phyloP scores from a whole-genome alignment of 2,329 filamentous ascomycete genomes.

The Polytolypa hystricis region DNA sequence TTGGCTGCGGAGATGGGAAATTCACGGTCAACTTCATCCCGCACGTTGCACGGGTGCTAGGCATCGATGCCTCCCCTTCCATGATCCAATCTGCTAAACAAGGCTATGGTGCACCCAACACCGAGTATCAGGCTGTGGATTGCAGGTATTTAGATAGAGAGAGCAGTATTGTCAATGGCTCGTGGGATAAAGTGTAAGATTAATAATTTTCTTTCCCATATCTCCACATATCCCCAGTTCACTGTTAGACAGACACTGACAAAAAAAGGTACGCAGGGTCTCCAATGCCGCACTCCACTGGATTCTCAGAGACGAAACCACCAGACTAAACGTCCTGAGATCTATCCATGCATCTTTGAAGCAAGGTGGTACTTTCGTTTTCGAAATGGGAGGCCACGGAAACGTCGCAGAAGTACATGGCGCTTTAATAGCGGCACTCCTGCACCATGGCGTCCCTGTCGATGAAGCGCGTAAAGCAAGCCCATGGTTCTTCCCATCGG shows the following conservation, averaged over 20 bases:
- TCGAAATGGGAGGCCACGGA: constrained; percentile 62
- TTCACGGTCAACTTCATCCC: constrained; percentile 45
- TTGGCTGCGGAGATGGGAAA: constrained; percentile 55
- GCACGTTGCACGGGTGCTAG: constrained; percentile 42
- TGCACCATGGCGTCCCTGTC: constrained; percentile 40
- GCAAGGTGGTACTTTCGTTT: constrained; percentile 48
- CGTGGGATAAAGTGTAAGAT: constrained; percentile 41
- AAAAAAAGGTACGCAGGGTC: constrained; percentile 22
- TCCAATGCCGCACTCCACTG: constrained; percentile 59
- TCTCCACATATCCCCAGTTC: not conserved
- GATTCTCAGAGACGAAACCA: constrained; percentile 43
- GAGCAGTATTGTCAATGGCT: constrained; percentile 16
- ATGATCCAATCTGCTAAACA: constrained; percentile 47
- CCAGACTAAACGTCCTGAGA: constrained; percentile 42
- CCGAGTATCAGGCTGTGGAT: constrained; percentile 23
- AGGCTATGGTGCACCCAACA: constrained; percentile 24
- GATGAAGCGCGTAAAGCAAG: constrained; percentile 39
- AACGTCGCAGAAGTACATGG: constrained; percentile 55
- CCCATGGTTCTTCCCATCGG: constrained; percentile 65
- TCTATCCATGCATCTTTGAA: constrained; percentile 43
- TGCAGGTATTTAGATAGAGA: constrained; percentile 23
- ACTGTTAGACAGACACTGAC: not conserved
- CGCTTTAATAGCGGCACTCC: constrained; percentile 45
- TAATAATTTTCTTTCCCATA: not conserved
- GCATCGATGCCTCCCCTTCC: constrained; percentile 46